These are phyloP conservation scores for Hippophae gyantsensis DNA, from an alignment of 306 rosid species.

Conservation along the genomic window DNA sequence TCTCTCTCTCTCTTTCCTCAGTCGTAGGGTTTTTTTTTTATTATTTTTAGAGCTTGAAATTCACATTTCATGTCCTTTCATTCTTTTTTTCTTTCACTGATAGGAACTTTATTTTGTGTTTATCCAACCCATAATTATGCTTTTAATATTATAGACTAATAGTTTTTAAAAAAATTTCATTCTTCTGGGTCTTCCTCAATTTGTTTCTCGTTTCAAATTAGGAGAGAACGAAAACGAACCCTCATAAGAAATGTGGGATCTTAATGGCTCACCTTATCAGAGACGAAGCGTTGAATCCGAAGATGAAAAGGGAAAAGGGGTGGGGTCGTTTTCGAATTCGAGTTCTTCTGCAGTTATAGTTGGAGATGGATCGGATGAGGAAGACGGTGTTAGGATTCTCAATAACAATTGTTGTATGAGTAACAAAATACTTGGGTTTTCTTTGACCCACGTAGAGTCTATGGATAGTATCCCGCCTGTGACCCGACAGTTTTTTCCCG, in stretches of 20 bases:
- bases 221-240: not conserved
- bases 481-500: constrained; percentile 80
- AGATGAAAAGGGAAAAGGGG: constrained; percentile 51
- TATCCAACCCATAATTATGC: no score
- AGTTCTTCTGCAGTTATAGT: constrained; percentile 64
- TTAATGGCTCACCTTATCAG: constrained; percentile 74
- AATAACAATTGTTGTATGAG: not conserved
- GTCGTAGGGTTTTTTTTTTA: constrained; percentile 34
- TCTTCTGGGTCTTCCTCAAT: not conserved
- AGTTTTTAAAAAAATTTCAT: not conserved
- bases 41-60: constrained; percentile 7
- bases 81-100: no score
- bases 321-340: constrained; percentile 79
- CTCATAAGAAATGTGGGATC: constrained; percentile 83
- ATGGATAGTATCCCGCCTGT: constrained; percentile 39
- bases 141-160: no score
- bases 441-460: constrained; percentile 27
- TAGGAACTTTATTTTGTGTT: no score
- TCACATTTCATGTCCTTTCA: no score
- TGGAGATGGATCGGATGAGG: constrained; percentile 77
- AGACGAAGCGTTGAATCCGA: constrained; percentile 47
- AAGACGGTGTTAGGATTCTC: constrained; percentile 22
- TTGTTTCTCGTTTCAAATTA: not conserved
- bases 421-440: constrained; percentile 56
- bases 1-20: constrained; percentile 11